These are phyloP conservation scores for Parafenestella ontariensis DNA, from an alignment of 2,329 filamentous ascomycete genomes.

Conservation along the genomic window DNA sequence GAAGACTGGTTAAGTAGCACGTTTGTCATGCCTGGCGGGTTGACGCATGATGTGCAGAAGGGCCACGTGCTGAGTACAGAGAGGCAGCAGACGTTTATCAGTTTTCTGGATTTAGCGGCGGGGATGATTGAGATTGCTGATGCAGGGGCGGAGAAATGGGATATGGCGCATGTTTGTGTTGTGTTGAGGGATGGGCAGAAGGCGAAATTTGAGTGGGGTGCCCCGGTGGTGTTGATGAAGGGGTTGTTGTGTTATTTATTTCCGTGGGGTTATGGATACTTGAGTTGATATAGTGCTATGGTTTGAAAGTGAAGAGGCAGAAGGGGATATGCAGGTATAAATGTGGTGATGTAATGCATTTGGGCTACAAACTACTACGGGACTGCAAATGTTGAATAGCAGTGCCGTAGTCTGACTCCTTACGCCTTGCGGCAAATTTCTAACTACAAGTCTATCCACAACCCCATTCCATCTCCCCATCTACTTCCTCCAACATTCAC, in stretches of 20 bases:
- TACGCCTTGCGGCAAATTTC: slow-evolving; percentile 8
- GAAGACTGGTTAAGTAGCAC: slow-evolving; percentile 49
- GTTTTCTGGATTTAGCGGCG: slow-evolving; percentile 55
- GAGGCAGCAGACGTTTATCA: slow-evolving; percentile 49
- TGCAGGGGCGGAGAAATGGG: slow-evolving; percentile 4
- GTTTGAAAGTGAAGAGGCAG: neutral
- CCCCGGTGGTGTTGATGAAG: slow-evolving; percentile 5
- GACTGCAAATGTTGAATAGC: slow-evolving; percentile 7
- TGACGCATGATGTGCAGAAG: slow-evolving; percentile 46
- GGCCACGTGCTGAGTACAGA: slow-evolving; percentile 53
- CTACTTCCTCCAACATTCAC: neutral
- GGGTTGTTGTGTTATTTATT: slow-evolving; percentile 5
- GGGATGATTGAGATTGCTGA: slow-evolving; percentile 55
- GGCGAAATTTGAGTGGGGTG: slow-evolving; percentile 10
- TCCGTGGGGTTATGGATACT: neutral
- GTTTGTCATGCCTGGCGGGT: slow-evolving; percentile 54
- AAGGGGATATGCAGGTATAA: neutral
- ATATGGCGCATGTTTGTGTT: slow-evolving; percentile 13
- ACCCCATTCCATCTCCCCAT: neutral
- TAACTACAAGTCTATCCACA: neutral
- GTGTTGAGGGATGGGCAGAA: slow-evolving; percentile 9
- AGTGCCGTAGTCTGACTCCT: neutral
- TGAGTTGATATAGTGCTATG: no score
- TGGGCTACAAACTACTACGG: neutral
- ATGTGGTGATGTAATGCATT: neutral